Base-by-base conservation (phyloP, 2,329 filamentous ascomycete genomes). In the Pezicula carpinea region DNA sequence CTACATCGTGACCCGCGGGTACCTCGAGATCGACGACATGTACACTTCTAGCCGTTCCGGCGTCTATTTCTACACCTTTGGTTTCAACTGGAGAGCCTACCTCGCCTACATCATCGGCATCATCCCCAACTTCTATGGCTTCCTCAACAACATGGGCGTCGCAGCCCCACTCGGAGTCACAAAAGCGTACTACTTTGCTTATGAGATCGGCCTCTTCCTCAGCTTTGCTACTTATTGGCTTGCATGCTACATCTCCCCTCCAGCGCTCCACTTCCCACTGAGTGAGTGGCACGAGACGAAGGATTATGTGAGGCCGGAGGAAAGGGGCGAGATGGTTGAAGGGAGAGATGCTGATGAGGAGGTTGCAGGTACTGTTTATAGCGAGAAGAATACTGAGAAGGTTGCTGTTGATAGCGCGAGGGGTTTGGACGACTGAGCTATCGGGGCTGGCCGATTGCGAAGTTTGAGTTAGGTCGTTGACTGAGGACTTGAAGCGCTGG, bases 111-210 rank as follows among this genome's bases (percentile, higher is more conserved):
- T 69, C 1, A 36, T 67, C 29, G 66, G 64, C 13, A 60, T 70
- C n/a, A 57, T 60, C 5, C 66, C 67, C 0, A 69, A 69, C 38
- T 68, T 72, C 40, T 67, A 66, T 39, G 68, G 67, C 1, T 72
- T 72, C 39, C 54, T 71, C 2, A 61, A 66, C 47, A 64, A 67
- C 18, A 66, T 71, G 62, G 69, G 68, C 2, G 65, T 71, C 4
- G 3, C 41, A 0, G 65, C 63, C 0, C 67, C 68, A 1, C 4
- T 61, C 0, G 63, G 61, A 0, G 56, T 67, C 3, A 63, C 59
- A 1, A 57, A 61, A 14, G 79, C 80, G 60, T 82, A 82, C 54
- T 78, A 77, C 50, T 66, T 82, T 19, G 76, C 77, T 0, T 76
- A 73, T 46, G 72, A 73, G 54, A 75, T 79, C 5, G 71, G 74